Evolutionary conservation across 2,329 filamentous ascomycete genomes (phyloP).

Genomic region (Oidium heveae): DNA sequence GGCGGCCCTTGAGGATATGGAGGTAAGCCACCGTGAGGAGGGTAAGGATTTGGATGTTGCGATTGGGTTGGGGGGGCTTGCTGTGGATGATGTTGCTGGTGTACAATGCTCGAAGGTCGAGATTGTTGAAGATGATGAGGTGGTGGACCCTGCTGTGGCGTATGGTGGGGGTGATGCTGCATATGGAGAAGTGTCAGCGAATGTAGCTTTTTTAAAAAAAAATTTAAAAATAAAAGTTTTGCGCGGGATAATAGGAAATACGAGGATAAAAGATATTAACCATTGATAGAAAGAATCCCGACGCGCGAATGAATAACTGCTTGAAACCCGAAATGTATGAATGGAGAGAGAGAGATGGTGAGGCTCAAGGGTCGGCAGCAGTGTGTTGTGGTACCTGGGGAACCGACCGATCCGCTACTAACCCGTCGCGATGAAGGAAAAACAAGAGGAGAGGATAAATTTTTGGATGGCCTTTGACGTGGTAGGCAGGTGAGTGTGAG

Average conservation of each 20-base stretch:
- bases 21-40: conserved; percentile 38
- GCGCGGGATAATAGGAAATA: neutral
- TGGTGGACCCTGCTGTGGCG: conserved; percentile 41
- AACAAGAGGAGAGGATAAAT: conserved; percentile 4
- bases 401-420: conserved; percentile 10
- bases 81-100: conserved; percentile 41
- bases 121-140: conserved; percentile 41
- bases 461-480: neutral
- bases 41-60: conserved; percentile 41
- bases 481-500: conserved; percentile 1
- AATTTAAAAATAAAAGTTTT: conserved; percentile 4
- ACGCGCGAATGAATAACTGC: conserved; percentile 11
- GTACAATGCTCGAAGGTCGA: conserved; percentile 45
- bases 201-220: conserved; percentile 2
- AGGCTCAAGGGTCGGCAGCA: conserved; percentile 13
- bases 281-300: conserved; percentile 13
- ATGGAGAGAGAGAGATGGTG: conserved; percentile 7
- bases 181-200: conserved; percentile 11
- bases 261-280: conserved; percentile 11
- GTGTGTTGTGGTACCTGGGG: conserved; percentile 9
- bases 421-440: conserved; percentile 5
- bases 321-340: conserved; percentile 10
- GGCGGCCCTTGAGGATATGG: conserved; percentile 44
- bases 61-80: conserved; percentile 30
- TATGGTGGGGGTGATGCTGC: conserved; percentile 48